Conservation (phyloP, 495 filamentous ascomycete genomes). For the Neurospora tetrasperma region DNA sequence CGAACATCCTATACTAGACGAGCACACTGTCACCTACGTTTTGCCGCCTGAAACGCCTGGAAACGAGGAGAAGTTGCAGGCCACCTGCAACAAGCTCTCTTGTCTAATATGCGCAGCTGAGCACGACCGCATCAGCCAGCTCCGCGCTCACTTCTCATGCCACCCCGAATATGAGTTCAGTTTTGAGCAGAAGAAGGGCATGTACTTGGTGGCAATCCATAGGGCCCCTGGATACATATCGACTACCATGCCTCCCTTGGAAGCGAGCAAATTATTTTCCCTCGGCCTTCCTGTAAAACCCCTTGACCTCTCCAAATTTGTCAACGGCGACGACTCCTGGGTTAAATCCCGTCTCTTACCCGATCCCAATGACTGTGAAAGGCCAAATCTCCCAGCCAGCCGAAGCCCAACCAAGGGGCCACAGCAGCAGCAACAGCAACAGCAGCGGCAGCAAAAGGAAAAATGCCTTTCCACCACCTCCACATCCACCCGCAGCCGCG, state of each 20-base stretch:
- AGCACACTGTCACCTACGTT: constrained; percentile 33
- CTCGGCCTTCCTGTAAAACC: constrained; percentile 27
- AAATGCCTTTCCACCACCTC: background rate
- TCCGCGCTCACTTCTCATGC: constrained; percentile 34
- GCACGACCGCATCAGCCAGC: constrained; percentile 30
- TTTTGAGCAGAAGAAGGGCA: constrained; percentile 23
- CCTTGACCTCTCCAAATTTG: constrained; percentile 29
- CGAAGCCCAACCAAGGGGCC: background rate
- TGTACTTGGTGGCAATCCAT: constrained; percentile 12
- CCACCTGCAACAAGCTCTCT: constrained; percentile 28
- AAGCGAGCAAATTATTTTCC: constrained; percentile 11
- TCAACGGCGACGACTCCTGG: constrained; percentile 35
- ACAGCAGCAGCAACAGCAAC: background rate
- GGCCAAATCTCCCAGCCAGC: constrained; percentile 6
- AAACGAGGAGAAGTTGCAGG: constrained; percentile 8
- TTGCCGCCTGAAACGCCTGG: constrained; percentile 25
- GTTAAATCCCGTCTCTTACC: constrained; percentile 29
- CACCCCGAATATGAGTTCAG: constrained; percentile 37
- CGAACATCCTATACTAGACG: constrained; percentile 18
- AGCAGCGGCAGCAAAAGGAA: background rate
- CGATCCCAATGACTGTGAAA: constrained; percentile 19
- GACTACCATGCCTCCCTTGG: background rate
- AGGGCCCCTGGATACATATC: background rate
- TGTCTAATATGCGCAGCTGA: constrained; percentile 38
- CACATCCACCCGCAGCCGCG: constrained; percentile 3